Conservation (phyloP, 345 rosid species). For the Salix viminalis region DNA sequence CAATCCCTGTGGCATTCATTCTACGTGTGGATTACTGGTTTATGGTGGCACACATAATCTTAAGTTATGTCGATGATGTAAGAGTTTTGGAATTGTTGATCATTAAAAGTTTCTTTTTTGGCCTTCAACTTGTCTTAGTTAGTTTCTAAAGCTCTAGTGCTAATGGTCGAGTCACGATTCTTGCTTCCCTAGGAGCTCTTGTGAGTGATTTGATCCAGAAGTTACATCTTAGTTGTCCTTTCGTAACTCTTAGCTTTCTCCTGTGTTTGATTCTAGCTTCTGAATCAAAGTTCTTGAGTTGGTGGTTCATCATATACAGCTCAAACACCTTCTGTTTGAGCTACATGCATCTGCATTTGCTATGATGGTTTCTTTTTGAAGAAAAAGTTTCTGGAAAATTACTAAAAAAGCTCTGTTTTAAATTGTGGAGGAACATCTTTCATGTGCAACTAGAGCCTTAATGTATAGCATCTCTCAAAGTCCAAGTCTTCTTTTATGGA, state of each 20-base stretch:
- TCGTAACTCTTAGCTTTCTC: not conserved
- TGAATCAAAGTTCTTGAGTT: slow-evolving; percentile 1
- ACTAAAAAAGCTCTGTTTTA: not conserved
- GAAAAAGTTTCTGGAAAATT: too few species aligned
- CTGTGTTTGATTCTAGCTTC: not conserved
- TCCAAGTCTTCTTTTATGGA: not conserved
- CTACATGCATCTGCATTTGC: not conserved
- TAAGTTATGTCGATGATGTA: not conserved
- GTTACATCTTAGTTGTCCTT: not conserved
- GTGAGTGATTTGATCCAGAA: not conserved
- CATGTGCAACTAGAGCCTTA: not conserved
- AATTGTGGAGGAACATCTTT: not conserved
- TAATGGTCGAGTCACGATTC: not conserved
- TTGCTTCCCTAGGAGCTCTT: not conserved
- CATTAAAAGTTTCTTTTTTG: not conserved
- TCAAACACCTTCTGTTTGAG: not conserved
- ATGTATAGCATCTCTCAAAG: not conserved
- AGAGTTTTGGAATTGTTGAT: not conserved
- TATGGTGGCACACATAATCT: not conserved
- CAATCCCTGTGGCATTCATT: not conserved
- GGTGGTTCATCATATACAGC: not conserved
- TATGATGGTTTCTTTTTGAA: too few species aligned
- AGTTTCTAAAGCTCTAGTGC: not conserved
- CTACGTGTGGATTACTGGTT: not conserved
- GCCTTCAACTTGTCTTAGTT: not conserved